Evolutionary conservation across 306 rosid species (phyloP), one percentile per base, ranked within the genome.

Genomic region (Corylus americana): DNA sequence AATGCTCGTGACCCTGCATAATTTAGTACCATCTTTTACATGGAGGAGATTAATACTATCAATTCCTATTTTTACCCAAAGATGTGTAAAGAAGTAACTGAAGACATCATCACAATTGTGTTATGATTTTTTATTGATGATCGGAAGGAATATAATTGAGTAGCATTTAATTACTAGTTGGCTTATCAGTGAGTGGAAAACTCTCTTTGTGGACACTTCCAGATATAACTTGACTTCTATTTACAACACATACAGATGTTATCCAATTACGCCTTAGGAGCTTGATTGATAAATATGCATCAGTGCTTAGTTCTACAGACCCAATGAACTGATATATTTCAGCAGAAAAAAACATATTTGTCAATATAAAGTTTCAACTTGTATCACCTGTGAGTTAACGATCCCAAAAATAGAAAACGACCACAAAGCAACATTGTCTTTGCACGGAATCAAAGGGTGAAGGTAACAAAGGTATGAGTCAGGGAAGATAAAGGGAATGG

Each of bases 1-100:
- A 80, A 77, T 86, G 92, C 82, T 29, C 81, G 31, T 84, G 84
- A 67, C 13, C 27, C 11, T 9, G 51, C 50, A 7, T 18, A n/a
- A 18, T 64, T 67, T 67, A 8, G 51, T 17, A 9, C 48, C 70
- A 16, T 35, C 1, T 35, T 64, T 64, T 35, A 18, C 29, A 17
- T 9, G 51, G 27, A 10, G 71, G 22, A 39, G 45, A 64, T 64
- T 22, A 22, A 8, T 9, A 58, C 12, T 22, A 58, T 22, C 64
- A 22, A 58, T 25, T 64, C 20, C 70, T 12, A 31, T 13, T 64
- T 64, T 64, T 6, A 64, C 5, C 47, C 31, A 39, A 35, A 64
- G n/a, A 64, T 35, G 0, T 31, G 47, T 64, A 64, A 35, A 37
- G 3, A 64, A 37, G 25, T 16, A 31, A 31, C 20, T 17, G 2